Conservation (phyloP, 306 rosid species). For the Cyclanthera cordifolia region DNA sequence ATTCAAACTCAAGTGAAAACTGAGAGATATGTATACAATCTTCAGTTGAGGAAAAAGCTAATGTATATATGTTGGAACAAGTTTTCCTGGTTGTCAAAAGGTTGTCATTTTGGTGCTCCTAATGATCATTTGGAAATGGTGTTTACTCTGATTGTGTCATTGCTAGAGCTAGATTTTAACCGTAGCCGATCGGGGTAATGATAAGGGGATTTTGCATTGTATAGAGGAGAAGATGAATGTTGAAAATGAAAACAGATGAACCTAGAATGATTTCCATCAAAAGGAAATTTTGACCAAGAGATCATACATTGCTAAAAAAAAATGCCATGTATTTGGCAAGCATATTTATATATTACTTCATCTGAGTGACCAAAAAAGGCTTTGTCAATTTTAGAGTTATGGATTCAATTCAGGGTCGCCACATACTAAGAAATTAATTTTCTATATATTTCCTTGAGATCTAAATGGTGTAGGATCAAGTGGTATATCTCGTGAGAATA, state of each 20-base stretch:
- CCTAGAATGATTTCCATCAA: not conserved
- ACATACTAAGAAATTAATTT: too few relatives aligned
- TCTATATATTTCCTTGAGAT: too few relatives aligned
- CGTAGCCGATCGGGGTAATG: not conserved
- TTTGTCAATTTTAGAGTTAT: too few relatives aligned
- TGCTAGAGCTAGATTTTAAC: not conserved
- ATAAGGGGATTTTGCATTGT: not conserved
- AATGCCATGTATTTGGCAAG: too few relatives aligned
- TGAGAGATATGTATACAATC: not conserved
- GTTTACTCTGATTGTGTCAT: not conserved
- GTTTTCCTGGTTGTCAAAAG: not conserved
- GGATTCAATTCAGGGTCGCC: too few relatives aligned
- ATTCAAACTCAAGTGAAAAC: not conserved
- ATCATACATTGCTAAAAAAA: not conserved
- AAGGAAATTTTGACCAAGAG: not conserved
- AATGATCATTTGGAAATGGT: not conserved
- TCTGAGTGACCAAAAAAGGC: too few relatives aligned
- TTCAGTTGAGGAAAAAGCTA: not conserved
- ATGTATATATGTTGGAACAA: not conserved
- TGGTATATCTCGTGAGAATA: too few relatives aligned
- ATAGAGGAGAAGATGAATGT: slow-evolving; percentile 2
- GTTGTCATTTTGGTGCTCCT: not conserved
- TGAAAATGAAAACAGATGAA: not conserved
- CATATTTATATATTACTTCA: too few relatives aligned
- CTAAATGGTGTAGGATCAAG: too few relatives aligned